Conservation (phyloP, 768 basidiomycete species). For the Leccinum arenicola region DNA sequence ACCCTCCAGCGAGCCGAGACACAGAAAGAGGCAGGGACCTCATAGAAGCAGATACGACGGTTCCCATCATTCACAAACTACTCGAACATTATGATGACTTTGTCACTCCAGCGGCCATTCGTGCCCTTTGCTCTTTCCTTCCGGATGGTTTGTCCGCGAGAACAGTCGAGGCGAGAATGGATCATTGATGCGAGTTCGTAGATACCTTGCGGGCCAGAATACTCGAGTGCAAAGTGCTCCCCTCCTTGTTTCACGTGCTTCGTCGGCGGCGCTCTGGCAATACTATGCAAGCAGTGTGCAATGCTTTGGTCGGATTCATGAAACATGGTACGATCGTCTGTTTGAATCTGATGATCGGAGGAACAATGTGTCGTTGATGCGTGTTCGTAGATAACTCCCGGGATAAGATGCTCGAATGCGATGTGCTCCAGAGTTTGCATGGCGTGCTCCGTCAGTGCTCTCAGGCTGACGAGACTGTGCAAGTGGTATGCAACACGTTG, state of each 20-base stretch:
- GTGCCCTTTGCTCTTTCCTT: conserved; percentile 23
- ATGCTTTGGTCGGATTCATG: too few relatives aligned
- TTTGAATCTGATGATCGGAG: too few relatives aligned
- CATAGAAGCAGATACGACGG: background rate
- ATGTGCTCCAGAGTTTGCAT: conserved; percentile 3
- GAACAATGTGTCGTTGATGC: background rate
- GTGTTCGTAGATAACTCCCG: conserved; percentile 13
- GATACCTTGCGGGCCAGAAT: background rate
- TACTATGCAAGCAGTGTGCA: fast-evolving
- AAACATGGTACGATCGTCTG: too few relatives aligned
- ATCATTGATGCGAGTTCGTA: conserved; percentile 7
- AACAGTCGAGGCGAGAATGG: background rate
- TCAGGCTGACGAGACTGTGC: too few relatives aligned
- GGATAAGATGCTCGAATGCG: conserved; percentile 8
- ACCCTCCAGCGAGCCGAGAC: too few relatives aligned
- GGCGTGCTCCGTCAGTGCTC: conserved; percentile 16
- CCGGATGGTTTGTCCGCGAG: conserved; percentile 13
- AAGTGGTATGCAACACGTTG: too few relatives aligned
- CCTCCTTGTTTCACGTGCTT: fast-evolving
- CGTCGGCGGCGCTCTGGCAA: fast-evolving
- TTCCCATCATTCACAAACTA: conserved; percentile 13
- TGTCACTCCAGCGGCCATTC: conserved; percentile 26
- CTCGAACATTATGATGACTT: conserved; percentile 23
- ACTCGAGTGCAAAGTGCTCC: too few relatives aligned
- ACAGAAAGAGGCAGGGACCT: background rate